Percentiles rank a stretch among this genome's conserved stretches.
These are phyloP conservation scores for Capsicum chinense DNA, from an alignment of 257 asterid species.

Conservation along the genomic window DNA sequence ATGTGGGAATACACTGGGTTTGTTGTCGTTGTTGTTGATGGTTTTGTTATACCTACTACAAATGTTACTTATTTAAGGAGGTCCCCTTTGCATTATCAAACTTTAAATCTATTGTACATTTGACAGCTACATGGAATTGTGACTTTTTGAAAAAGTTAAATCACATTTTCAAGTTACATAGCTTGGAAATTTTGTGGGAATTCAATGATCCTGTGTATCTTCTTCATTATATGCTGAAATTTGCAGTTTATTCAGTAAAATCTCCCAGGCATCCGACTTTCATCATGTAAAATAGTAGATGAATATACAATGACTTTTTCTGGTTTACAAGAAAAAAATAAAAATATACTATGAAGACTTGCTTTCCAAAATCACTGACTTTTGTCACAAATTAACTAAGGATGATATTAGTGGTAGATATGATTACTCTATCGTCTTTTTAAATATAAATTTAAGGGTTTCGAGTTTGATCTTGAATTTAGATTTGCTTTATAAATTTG, in stretches of 20 bases:
- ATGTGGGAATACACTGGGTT: too few species aligned
- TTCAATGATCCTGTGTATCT: neutral
- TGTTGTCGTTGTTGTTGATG: too few species aligned
- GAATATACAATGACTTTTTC: constrained; percentile 2
- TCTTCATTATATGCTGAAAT: neutral
- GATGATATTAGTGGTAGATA: neutral
- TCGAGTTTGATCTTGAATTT: too few species aligned
- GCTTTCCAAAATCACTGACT: neutral
- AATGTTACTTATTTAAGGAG: neutral
- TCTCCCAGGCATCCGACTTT: too few species aligned
- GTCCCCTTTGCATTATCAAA: neutral
- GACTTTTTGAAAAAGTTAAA: neutral
- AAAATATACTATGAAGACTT: neutral
- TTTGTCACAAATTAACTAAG: neutral
- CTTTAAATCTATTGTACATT: neutral
- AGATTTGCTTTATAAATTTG: too few species aligned
- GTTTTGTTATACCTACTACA: neutral
- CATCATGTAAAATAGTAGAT: neutral
- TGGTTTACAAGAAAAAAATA: neutral
- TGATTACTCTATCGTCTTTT: too few species aligned
- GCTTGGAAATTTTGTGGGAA: neutral
- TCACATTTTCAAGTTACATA: neutral
- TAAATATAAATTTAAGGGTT: too few species aligned
- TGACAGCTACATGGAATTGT: neutral
- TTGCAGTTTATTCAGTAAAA: neutral